phyloP scores from a whole-genome alignment of 2,329 filamentous ascomycete species.

The Amauroascus verrucosus region DNA sequence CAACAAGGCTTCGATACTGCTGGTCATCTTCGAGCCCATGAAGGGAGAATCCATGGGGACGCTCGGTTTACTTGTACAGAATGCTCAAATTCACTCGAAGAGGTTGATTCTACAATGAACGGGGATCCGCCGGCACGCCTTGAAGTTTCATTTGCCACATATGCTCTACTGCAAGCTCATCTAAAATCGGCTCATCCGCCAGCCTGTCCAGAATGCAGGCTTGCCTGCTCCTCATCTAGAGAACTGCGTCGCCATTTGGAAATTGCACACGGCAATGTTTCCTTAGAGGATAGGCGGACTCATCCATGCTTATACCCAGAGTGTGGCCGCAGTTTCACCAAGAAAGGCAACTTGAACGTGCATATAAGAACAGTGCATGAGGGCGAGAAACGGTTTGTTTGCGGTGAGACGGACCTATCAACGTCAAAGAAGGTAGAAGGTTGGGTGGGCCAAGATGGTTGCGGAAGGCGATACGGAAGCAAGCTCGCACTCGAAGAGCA shows the following conservation, averaged over 20 bases:
- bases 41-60: constrained; percentile 58
- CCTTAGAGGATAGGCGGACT: constrained; percentile 52
- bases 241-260: constrained; percentile 70
- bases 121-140: not conserved
- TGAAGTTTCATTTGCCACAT: constrained; percentile 56
- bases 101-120: constrained; percentile 23
- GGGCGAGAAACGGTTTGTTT: constrained; percentile 63
- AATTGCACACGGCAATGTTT: constrained; percentile 55
- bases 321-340: constrained; percentile 70
- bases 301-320: constrained; percentile 56
- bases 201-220: constrained; percentile 63
- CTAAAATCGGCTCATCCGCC: constrained; percentile 61
- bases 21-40: constrained; percentile 60
- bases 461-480: constrained; percentile 63
- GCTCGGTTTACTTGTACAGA: constrained; percentile 66
- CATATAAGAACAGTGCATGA: constrained; percentile 71
- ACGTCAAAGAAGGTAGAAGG: constrained; percentile 47
- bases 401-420: constrained; percentile 56
- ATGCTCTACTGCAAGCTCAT: constrained; percentile 61
- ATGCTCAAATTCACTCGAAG: constrained; percentile 44
- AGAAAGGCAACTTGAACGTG: constrained; percentile 68
- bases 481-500: constrained; percentile 77
- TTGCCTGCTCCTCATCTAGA: constrained; percentile 54
- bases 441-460: constrained; percentile 60
- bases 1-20: constrained; percentile 62